A percentile compares a stretch with the other conserved stretches of the same genome.
Conservation (phyloP, 2,329 filamentous ascomycete genomes). For the Trichoderma simmonsii region DNA sequence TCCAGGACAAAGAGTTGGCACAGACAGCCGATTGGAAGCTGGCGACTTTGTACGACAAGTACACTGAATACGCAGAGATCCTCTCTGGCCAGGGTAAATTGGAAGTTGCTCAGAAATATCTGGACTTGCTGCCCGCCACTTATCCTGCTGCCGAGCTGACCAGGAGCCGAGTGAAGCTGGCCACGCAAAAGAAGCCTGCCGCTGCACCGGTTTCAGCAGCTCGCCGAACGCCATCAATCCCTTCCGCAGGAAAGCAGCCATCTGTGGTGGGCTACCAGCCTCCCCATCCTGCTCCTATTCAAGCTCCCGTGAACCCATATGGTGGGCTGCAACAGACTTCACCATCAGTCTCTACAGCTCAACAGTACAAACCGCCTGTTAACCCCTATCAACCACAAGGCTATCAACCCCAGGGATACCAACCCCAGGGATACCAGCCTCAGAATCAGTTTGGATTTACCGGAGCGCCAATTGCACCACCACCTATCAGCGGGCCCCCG, state of each 20-base stretch:
- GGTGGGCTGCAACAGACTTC: slow-evolving; percentile 23
- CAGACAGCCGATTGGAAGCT: slow-evolving; percentile 85
- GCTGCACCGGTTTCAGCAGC: slow-evolving; percentile 24
- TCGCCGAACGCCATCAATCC: slow-evolving; percentile 33
- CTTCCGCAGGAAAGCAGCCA: slow-evolving; percentile 41
- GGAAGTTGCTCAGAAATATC: slow-evolving; percentile 82
- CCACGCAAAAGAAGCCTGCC: slow-evolving; percentile 56
- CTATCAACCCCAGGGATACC: slow-evolving; percentile 27
- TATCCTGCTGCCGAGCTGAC: slow-evolving; percentile 88
- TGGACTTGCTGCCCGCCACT: slow-evolving; percentile 76
- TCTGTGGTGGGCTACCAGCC: slow-evolving; percentile 47
- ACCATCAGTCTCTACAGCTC: slow-evolving; percentile 29
- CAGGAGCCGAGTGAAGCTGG: slow-evolving; percentile 78
- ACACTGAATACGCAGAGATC: slow-evolving; percentile 95
- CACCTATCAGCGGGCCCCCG: slow-evolving; percentile 34
- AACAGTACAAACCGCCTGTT: slow-evolving; percentile 38
- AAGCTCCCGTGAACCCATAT: slow-evolving; percentile 32
- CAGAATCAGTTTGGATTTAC: slow-evolving; percentile 42
- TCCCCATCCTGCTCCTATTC: slow-evolving; percentile 35
- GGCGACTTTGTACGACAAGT: slow-evolving; percentile 83
- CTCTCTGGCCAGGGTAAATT: slow-evolving; percentile 87
- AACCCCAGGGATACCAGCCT: slow-evolving; percentile 27
- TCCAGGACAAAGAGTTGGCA: slow-evolving; percentile 71
- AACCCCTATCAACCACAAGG: slow-evolving; percentile 35
- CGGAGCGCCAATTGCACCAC: slow-evolving; percentile 33